These are phyloP conservation scores for Manihot esculenta DNA, from an alignment of 441 rosid species.

Conservation along the genomic window DNA sequence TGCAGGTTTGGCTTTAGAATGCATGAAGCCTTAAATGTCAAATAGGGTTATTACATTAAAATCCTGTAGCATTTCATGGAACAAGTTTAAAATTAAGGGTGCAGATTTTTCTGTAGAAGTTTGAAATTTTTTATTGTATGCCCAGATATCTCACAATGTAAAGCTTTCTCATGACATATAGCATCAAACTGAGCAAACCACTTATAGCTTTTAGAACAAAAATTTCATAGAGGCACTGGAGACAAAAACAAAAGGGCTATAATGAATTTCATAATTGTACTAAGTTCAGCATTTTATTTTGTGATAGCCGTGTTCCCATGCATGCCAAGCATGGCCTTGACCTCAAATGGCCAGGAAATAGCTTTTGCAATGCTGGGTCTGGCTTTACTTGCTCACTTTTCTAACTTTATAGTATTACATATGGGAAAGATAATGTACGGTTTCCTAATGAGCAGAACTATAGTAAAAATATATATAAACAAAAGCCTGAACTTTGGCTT, in stretches of 20 bases:
- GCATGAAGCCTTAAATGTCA: neutral
- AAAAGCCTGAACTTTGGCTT: neutral
- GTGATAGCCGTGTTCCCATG: neutral
- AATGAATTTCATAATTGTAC: neutral
- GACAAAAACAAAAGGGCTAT: neutral
- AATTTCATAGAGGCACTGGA: neutral
- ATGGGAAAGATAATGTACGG: neutral
- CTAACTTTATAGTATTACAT: neutral
- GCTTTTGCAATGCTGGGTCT: too few relatives aligned
- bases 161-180: neutral
- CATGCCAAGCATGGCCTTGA: neutral
- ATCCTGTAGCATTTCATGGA: too few relatives aligned
- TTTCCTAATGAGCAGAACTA: neutral
- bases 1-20: neutral
- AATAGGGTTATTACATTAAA: neutral
- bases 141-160: neutral
- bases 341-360: neutral
- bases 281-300: neutral
- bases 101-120: neutral
- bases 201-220: neutral
- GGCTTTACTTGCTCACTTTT: neutral
- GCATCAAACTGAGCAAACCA: neutral
- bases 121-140: neutral
- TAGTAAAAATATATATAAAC: neutral
- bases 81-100: neutral